Conservation (phyloP, 192 early-diverging fungal genomes). For the Coemansia sp. region DNA sequence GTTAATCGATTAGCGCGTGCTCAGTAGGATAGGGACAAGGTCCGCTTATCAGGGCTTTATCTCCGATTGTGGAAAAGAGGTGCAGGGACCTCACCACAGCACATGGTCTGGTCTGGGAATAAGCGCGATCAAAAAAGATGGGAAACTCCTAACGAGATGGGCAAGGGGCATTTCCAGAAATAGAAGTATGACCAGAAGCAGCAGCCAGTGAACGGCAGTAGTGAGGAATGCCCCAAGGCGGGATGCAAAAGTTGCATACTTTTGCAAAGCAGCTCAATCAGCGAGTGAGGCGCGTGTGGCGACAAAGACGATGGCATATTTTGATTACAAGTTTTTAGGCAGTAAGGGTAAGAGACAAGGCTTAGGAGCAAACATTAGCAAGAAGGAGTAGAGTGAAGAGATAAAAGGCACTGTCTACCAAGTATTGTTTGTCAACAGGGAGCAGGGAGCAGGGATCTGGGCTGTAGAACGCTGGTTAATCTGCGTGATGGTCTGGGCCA, state of each 20-base stretch:
- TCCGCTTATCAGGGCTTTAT: neutral
- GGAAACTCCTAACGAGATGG: neutral
- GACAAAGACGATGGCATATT: neutral
- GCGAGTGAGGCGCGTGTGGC: slow-evolving; percentile 17
- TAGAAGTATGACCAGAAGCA: neutral
- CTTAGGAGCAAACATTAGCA: neutral
- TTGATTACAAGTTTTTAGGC: neutral
- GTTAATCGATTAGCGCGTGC: neutral
- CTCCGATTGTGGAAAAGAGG: neutral
- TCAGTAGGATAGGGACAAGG: neutral
- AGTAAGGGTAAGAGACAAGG: neutral
- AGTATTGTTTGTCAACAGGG: neutral
- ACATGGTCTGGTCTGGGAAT: neutral
- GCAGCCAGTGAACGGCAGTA: neutral
- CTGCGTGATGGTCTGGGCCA: slow-evolving; percentile 12
- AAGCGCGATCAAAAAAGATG: neutral
- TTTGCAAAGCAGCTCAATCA: slow-evolving; percentile 42
- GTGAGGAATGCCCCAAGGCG: neutral
- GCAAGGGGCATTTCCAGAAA: neutral
- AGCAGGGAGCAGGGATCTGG: slow-evolving; percentile 1
- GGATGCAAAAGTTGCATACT: slow-evolving; percentile 13
- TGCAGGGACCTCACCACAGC: neutral
- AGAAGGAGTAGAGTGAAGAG: neutral
- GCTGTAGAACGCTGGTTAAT: neutral
- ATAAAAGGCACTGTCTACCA: neutral